phyloP scores from a whole-genome alignment of 768 basidiomycete genomes.

The Mycena rebaudengoi region DNA sequence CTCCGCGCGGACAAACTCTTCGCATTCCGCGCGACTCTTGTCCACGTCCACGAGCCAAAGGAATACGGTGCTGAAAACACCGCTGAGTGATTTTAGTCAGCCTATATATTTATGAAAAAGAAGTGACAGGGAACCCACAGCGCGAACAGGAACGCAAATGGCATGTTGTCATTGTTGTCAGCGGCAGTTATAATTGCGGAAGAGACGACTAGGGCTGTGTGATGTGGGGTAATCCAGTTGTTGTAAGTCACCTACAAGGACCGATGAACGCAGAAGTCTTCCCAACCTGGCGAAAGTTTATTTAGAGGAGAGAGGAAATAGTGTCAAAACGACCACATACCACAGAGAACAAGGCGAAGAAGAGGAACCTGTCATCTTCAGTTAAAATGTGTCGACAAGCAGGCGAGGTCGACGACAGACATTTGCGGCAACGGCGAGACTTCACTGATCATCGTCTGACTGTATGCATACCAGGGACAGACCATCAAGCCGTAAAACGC shows the following conservation, averaged over 20 bases:
- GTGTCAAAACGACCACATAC: constrained; percentile 39
- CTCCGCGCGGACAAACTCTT: constrained; percentile 68
- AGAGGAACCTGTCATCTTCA: constrained; percentile 60
- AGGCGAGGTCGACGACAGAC: constrained; percentile 47
- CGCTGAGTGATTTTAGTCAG: constrained; percentile 43
- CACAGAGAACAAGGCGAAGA: constrained; percentile 79
- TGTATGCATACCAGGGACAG: constrained; percentile 85
- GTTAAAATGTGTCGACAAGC: neutral
- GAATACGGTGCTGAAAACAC: constrained; percentile 62
- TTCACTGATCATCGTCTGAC: constrained; percentile 85
- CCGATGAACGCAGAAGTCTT: constrained; percentile 84
- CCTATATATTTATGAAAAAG: neutral
- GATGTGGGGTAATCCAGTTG: neutral
- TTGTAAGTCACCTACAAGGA: constrained; percentile 41
- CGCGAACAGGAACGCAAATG: constrained; percentile 76
- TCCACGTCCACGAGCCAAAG: constrained; percentile 69
- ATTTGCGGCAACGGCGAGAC: constrained; percentile 78
- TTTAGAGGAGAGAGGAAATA: neutral
- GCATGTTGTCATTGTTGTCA: constrained; percentile 76
- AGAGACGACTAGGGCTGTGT: constrained; percentile 54
- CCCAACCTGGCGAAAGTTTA: constrained; percentile 53
- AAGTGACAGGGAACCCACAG: constrained; percentile 53
- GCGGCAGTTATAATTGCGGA: constrained; percentile 78
- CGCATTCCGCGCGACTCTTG: constrained; percentile 71
- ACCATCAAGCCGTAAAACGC: constrained; percentile 77